Evolutionary conservation across 1,139 yeast species (phyloP).

Genomic region (Hyphopichia pseudoburtonii): DNA sequence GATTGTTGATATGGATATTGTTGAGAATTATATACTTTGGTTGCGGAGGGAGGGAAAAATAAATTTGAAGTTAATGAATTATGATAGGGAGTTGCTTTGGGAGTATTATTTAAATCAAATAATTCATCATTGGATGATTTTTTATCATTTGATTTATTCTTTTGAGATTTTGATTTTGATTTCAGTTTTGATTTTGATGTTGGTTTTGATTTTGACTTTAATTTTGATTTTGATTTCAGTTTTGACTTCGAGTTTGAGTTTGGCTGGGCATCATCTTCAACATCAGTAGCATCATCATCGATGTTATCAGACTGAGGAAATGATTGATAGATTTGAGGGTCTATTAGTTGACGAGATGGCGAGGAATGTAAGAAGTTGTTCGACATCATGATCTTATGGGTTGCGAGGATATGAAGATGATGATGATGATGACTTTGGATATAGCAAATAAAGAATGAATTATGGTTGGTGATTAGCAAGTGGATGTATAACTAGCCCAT

Average conservation of each 20-base stretch:
- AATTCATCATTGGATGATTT: too few species aligned
- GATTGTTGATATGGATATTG: slow-evolving; percentile 15
- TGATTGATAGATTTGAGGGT: slow-evolving; percentile 25
- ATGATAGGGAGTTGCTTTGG: neutral
- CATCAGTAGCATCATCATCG: slow-evolving; percentile 7
- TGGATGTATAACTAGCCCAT: too few species aligned
- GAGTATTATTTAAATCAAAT: slow-evolving; percentile 3
- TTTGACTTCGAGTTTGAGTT: neutral
- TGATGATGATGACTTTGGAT: too few species aligned
- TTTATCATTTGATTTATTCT: slow-evolving; percentile 6
- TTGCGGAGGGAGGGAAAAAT: slow-evolving; percentile 29
- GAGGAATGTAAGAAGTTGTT: slow-evolving; percentile 36
- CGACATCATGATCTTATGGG: slow-evolving; percentile 27
- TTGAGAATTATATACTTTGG: slow-evolving; percentile 13
- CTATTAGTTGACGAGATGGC: slow-evolving; percentile 30
- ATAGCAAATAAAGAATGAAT: too few species aligned
- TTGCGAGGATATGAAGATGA: neutral
- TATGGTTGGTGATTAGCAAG: too few species aligned
- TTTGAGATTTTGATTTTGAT: slow-evolving; percentile 1
- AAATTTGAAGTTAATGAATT: slow-evolving; percentile 7
- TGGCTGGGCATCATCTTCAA: slow-evolving; percentile 1
- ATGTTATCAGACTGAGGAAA: slow-evolving; percentile 6
- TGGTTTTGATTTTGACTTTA: slow-evolving; percentile 6
- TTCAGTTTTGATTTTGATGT: slow-evolving; percentile 5
- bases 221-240: neutral